Conservation (phyloP, 495 filamentous ascomycete genomes). For the Staphylotrichum longicolle region DNA sequence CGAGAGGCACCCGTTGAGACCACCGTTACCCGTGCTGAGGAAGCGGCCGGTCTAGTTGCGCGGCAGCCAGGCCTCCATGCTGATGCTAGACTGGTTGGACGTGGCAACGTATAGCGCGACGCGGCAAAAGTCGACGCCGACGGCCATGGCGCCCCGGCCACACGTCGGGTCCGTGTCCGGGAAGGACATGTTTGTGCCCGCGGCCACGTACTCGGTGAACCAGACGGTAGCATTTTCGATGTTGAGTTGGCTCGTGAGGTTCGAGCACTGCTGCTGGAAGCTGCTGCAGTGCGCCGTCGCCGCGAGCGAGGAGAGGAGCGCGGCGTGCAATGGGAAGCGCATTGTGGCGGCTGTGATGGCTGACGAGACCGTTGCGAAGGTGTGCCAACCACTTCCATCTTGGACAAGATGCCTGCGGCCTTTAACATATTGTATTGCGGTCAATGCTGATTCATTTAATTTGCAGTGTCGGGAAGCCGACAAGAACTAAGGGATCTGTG, state of each 20-base stretch:
- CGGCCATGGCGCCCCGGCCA: not conserved
- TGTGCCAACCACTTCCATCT: no score
- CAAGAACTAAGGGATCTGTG: no score
- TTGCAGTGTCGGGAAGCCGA: no score
- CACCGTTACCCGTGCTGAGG: conserved; percentile 10
- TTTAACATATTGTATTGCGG: no score
- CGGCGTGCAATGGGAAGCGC: no score
- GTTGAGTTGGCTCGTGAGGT: not conserved
- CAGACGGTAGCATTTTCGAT: conserved; percentile 5
- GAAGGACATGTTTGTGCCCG: conserved; percentile 6
- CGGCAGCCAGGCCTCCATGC: conserved; percentile 12
- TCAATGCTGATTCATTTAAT: no score
- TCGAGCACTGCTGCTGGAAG: conserved; percentile 11
- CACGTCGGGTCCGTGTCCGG: conserved; percentile 1
- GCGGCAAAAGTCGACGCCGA: conserved; percentile 10
- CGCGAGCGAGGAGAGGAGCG: no score
- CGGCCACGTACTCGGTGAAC: conserved; percentile 6
- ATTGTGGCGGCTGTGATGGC: no score
- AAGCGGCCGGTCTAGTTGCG: conserved; percentile 11
- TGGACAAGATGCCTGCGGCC: no score
- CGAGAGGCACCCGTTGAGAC: conserved; percentile 7
- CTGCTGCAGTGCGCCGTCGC: not conserved
- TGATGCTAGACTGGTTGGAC: conserved; percentile 3
- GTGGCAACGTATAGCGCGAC: conserved; percentile 4
- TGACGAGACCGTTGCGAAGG: no score